Base-by-base conservation (phyloP, 2,329 filamentous ascomycete species). In the Phoma sp. region DNA sequence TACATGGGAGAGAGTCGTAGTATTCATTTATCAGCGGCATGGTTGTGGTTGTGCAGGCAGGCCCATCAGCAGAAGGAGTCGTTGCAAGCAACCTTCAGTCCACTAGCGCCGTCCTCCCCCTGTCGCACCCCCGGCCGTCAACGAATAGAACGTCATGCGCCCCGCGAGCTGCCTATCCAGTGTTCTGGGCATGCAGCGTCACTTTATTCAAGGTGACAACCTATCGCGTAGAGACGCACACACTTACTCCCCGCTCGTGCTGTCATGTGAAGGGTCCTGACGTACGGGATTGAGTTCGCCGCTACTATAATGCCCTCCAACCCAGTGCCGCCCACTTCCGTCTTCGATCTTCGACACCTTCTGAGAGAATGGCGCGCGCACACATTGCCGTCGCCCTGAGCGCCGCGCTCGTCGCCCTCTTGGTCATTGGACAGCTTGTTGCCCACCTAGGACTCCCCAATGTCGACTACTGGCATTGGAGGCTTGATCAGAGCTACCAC, bases 1-100 rank as follows among this genome's bases (percentile, higher is more conserved):
- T 84, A 92, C 90, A 94, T 43, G 91, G 90, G 21, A 96, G 86
- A 21, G 89, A 91, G 72, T 95, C 90, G 77, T 92, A 88, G 58
- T 88, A 84, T 73, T 85, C 84, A 60, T 84, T 84, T 59, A 88
- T 86, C 56, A 89, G 81, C 59, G 88, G 84, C 88, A 91, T 90
- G 60, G 71, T 78, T 63, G 58, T 33, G 39, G 53, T 8, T 29
- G 25, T 29, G 25, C 12, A 46, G 25, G 49, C 39, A 37, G 51
- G 51, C 54, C 51, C 55, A 51, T 37, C 49, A 46, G 37, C 29
- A 39, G 12, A 53, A 40, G 52, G 48, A 43, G 33, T 21, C 17
- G 21, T 33, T 41, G 49, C 49, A 46, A n/a, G 49, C 49, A 46
- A n/a, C 29, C 31, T 17, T 40, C 29, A 9, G 5, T 41, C 41